These are phyloP conservation scores for Melastoma candidum DNA, from an alignment of 441 rosid genomes.

Conservation along the genomic window DNA sequence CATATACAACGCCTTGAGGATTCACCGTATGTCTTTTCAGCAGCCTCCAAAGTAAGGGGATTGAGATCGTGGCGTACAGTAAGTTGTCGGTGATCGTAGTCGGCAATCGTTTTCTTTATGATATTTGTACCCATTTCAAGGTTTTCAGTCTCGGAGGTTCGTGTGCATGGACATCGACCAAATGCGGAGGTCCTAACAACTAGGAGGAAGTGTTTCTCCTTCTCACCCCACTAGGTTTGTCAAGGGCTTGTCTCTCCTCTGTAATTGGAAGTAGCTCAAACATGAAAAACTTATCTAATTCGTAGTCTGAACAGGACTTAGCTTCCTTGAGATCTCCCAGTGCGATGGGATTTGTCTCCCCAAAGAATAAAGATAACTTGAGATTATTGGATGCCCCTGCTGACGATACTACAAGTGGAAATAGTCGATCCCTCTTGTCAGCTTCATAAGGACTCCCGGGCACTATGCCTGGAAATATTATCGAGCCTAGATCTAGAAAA, in stretches of 20 bases:
- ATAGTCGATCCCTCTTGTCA: slow-evolving; percentile 38
- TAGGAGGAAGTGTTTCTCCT: slow-evolving; percentile 42
- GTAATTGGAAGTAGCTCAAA: slow-evolving; percentile 39
- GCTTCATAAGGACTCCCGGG: slow-evolving; percentile 47
- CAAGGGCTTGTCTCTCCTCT: slow-evolving; percentile 48
- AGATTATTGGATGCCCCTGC: slow-evolving; percentile 31
- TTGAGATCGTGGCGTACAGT: no score
- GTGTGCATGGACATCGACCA: slow-evolving; percentile 69
- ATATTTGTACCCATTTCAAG: slow-evolving; percentile 79
- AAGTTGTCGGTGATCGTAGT: no score
- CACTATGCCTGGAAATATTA: slow-evolving; percentile 39
- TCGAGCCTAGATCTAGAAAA: slow-evolving; percentile 36
- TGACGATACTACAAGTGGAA: slow-evolving; percentile 31
- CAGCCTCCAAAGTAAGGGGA: no score
- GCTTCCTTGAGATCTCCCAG: slow-evolving; percentile 57
- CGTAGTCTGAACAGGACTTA: slow-evolving; percentile 82
- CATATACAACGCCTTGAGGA: no score
- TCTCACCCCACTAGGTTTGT: slow-evolving; percentile 30
- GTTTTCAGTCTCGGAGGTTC: slow-evolving; percentile 87
- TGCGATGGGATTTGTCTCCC: slow-evolving; percentile 33
- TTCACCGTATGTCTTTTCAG: no score
- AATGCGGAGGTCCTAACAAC: slow-evolving; percentile 48
- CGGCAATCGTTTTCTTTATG: no score
- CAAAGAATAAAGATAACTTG: slow-evolving; percentile 46
- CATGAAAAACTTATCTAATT: slow-evolving; percentile 39